These are phyloP conservation scores for Orbilia oligospora DNA, from an alignment of 2,329 filamentous ascomycete species.

Conservation along the genomic window DNA sequence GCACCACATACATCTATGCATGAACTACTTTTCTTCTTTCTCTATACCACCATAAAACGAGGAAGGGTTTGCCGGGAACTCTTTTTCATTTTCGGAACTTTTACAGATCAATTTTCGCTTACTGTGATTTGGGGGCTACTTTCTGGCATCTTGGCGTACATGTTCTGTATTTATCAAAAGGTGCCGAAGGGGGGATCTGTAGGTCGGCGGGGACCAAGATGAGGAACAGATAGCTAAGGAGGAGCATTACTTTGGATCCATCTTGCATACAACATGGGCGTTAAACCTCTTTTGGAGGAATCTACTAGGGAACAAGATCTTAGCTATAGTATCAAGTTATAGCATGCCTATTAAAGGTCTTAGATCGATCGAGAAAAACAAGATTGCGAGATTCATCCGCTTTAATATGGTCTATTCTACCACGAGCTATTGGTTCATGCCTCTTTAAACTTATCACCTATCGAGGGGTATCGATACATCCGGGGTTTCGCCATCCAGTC, in stretches of 20 bases:
- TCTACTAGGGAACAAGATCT: too few species aligned
- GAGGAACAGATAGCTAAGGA: neutral
- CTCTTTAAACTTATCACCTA: neutral
- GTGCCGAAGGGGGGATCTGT: neutral
- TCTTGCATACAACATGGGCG: constrained; percentile 12
- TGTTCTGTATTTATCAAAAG: neutral
- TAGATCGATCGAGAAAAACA: constrained; percentile 15
- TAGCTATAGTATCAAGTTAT: neutral
- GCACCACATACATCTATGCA: neutral
- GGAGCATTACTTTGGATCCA: neutral
- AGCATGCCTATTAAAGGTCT: neutral
- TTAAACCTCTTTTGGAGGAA: neutral
- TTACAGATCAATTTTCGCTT: neutral
- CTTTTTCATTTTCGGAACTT: too few species aligned
- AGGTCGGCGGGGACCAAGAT: neutral
- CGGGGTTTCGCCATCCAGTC: neutral
- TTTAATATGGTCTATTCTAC: constrained; percentile 1
- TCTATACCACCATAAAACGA: neutral
- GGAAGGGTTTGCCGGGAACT: neutral
- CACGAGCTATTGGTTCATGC: neutral
- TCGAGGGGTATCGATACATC: constrained; percentile 1
- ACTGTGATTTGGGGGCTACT: too few species aligned
- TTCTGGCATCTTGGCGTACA: constrained; percentile 6
- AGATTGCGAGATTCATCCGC: constrained; percentile 4
- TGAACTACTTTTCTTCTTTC: neutral